phyloP scores from a whole-genome alignment of 2,329 filamentous ascomycete genomes.

The Pyricularia pennisetigena region DNA sequence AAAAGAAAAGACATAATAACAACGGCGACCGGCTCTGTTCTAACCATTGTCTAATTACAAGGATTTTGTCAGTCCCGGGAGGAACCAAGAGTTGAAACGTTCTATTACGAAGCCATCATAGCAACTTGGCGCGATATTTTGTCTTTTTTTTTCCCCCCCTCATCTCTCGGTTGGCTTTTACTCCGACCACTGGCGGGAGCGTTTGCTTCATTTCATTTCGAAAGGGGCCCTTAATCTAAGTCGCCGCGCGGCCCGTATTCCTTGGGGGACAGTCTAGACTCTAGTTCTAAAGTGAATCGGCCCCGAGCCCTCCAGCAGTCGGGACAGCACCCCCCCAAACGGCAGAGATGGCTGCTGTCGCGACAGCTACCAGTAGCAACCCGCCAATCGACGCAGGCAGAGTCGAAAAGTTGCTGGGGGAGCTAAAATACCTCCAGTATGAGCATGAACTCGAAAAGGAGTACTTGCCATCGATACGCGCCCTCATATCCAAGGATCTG shows the following conservation, averaged over 20 bases:
- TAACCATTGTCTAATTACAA: background rate
- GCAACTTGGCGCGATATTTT: background rate
- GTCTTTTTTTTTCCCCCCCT: background rate
- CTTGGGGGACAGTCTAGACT: background rate
- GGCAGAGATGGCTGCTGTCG: background rate
- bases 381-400: constrained; percentile 19
- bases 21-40: background rate
- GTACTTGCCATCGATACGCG: constrained; percentile 77
- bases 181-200: background rate
- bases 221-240: background rate
- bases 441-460: constrained; percentile 48
- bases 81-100: background rate
- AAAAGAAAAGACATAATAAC: background rate
- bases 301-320: background rate
- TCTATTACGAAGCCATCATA: background rate
- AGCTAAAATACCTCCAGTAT: constrained; percentile 52
- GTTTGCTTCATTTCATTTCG: background rate
- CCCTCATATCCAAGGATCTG: constrained; percentile 89
- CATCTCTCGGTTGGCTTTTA: background rate
- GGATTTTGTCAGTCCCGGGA: background rate
- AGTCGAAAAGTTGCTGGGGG: constrained; percentile 26
- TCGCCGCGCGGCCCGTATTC: too few species aligned
- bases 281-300: background rate
- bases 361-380: constrained; percentile 3
- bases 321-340: background rate